Conservation (phyloP, 2,329 filamentous ascomycete species). For the Penicillium aurantiogriseum region DNA sequence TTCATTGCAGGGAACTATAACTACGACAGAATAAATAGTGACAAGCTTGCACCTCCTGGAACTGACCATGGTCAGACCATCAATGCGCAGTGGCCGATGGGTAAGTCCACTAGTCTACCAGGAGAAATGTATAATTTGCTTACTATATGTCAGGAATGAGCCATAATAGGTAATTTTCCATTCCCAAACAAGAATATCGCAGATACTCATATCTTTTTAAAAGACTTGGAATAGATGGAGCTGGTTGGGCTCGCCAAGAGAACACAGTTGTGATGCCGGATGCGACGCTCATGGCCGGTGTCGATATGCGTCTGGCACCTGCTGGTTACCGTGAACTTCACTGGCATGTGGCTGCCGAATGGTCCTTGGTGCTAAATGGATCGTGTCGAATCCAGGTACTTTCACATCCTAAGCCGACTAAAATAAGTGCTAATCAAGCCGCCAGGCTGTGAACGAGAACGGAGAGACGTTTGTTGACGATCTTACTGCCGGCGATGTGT, state of each 20-base stretch:
- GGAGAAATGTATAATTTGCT: neutral
- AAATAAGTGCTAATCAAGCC: neutral
- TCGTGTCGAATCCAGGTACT: conserved; percentile 37
- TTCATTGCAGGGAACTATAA: conserved; percentile 40
- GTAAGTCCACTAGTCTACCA: conserved; percentile 20
- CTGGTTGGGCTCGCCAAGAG: conserved; percentile 58
- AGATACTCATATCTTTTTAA: neutral
- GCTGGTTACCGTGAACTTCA: conserved; percentile 63
- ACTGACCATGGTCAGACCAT: conserved; percentile 48
- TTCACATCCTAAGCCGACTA: neutral
- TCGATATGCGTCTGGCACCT: conserved; percentile 59
- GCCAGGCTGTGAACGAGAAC: conserved; percentile 48
- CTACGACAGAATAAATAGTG: conserved; percentile 56
- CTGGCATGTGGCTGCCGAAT: conserved; percentile 47
- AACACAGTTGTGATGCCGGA: conserved; percentile 52
- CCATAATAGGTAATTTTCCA: conserved; percentile 42
- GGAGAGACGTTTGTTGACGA: conserved; percentile 77
- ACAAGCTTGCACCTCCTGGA: conserved; percentile 54
- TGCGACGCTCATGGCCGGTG: conserved; percentile 55
- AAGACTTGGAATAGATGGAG: conserved; percentile 43
- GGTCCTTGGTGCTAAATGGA: conserved; percentile 42
- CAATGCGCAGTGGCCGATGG: conserved; percentile 55
- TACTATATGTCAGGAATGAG: conserved; percentile 36
- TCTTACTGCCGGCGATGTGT: conserved; percentile 71
- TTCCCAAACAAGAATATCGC: neutral